Evolutionary conservation across 2,329 filamentous ascomycete genomes (phyloP).

Genomic region (Balansia obtecta): DNA sequence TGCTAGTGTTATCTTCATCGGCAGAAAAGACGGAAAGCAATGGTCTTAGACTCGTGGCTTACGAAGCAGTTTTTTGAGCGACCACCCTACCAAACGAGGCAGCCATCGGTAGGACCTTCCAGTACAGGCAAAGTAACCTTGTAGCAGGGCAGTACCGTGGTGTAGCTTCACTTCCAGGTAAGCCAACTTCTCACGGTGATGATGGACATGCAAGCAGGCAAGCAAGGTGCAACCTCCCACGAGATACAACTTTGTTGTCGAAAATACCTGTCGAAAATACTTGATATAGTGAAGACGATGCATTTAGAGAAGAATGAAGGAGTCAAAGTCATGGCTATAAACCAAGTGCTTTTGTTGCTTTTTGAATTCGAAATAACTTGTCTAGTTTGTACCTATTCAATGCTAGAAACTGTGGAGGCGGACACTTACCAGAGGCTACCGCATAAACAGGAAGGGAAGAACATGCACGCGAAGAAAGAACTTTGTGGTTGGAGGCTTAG

Average conservation of each 20-base stretch:
- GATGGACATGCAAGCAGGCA: background rate
- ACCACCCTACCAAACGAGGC: conserved; percentile 16
- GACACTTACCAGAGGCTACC: background rate
- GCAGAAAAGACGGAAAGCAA: conserved; percentile 16
- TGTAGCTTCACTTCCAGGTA: conserved; percentile 8
- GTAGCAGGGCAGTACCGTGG: conserved; percentile 16
- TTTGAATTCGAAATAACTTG: conserved; percentile 19
- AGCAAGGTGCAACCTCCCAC: conserved; percentile 13
- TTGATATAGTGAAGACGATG: conserved; percentile 14
- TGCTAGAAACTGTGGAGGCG: background rate
- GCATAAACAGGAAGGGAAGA: background rate
- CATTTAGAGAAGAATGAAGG: conserved; percentile 17
- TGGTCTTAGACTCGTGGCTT: conserved; percentile 18
- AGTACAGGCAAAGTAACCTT: conserved; percentile 21
- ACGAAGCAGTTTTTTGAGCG: conserved; percentile 16
- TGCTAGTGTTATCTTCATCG: conserved; percentile 22
- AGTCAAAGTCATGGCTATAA: conserved; percentile 17
- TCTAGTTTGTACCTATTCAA: conserved; percentile 16
- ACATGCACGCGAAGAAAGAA: conserved; percentile 18
- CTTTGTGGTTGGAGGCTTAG: conserved; percentile 16
- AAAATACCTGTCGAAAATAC: conserved; percentile 16
- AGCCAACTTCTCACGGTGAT: background rate
- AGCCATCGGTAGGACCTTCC: conserved; percentile 16
- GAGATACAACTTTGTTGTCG: conserved; percentile 13
- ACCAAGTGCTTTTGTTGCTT: conserved; percentile 17